Evolutionary conservation across 306 rosid genomes (phyloP), one percentile per base, ranked within the genome.

Genomic region (Sophora flavescens): DNA sequence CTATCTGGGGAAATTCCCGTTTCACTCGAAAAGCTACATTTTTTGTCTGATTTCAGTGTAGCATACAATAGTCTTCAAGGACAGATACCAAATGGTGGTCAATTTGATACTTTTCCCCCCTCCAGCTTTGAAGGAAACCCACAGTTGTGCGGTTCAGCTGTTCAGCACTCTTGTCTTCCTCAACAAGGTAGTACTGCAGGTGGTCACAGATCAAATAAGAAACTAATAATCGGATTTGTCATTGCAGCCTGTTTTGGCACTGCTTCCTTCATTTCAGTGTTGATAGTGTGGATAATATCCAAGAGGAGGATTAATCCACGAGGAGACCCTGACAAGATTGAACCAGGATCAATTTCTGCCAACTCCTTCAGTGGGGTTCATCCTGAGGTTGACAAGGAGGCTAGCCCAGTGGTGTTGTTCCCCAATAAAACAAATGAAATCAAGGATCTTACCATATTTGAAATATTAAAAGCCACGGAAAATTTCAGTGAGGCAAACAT

Each of bases 401-500:
- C 93, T 45, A 93, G 93, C 77, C n/a, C 90, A 56, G 98, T 93
- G 81, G 91, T 93, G 8, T 50, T 93, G 84, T 93, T 93, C 76
- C 91, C 94, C 39, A 83, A 82, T 82, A 89, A 86, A 48, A 79
- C 78, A 33, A 84, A 74, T 68, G 93, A 80, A 68, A 80, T 83
- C 83, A 90, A 90, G 85, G 97, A 93, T 80, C 97, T 93, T 54
- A 82, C 83, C 66, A 86, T 93, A 77, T 75, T 79, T 63, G 98
- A 93, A 71, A 93, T 91, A 80, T 68, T 93, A 68, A 91, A 91
- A 71, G 94, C 97, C 75, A 93, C 98, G 6, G 93, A 90, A 63
- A 88, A 91, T 87, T 93, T 93, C 87, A 89, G 90, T 68, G 96
- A 91, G 63, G 94, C 97, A 38, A 91, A 93, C 86, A 93, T 93